These are phyloP conservation scores for Novymonas esmeraldas DNA, from an alignment of 208 protist genomes.

Conservation along the genomic window DNA sequence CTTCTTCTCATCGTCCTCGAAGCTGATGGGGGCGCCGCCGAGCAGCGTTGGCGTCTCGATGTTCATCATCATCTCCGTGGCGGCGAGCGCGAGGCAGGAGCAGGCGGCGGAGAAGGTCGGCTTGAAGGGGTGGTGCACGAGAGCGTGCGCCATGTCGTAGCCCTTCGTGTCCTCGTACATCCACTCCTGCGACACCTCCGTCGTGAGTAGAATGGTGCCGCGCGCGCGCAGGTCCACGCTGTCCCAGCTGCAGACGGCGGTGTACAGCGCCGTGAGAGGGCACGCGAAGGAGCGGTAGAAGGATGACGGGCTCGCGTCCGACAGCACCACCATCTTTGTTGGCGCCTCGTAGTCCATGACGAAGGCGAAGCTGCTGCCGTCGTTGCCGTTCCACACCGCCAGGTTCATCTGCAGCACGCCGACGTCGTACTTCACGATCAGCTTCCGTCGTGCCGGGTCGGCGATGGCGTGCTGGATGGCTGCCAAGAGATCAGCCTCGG, in stretches of 20 bases:
- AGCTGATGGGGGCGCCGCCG: slow-evolving; percentile 42
- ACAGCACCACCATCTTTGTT: slow-evolving; percentile 67
- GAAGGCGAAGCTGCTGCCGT: slow-evolving; percentile 79
- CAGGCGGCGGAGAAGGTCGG: slow-evolving; percentile 79
- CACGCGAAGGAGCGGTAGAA: slow-evolving; percentile 79
- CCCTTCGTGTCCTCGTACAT: slow-evolving; percentile 74
- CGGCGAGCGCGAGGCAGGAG: slow-evolving; percentile 82
- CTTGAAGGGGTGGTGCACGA: slow-evolving; percentile 91
- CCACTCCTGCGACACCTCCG: slow-evolving; percentile 45
- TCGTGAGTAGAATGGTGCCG: slow-evolving; percentile 71
- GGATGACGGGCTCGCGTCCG: slow-evolving; percentile 58
- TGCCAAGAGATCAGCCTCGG: slow-evolving; percentile 50
- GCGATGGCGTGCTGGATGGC: slow-evolving; percentile 58
- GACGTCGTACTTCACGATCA: slow-evolving; percentile 84
- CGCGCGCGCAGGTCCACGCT: slow-evolving; percentile 53
- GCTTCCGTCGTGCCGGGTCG: slow-evolving; percentile 40
- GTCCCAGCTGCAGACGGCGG: slow-evolving; percentile 62
- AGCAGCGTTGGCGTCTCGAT: slow-evolving; percentile 47
- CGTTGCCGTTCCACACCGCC: slow-evolving; percentile 82
- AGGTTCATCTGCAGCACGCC: slow-evolving; percentile 49
- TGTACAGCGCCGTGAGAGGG: slow-evolving; percentile 67
- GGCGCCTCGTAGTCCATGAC: slow-evolving; percentile 74
- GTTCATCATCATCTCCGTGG: slow-evolving; percentile 86
- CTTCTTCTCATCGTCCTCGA: slow-evolving; percentile 45
- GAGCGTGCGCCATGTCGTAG: slow-evolving; percentile 82